phyloP scores from a whole-genome alignment of 140 eudicot species.

The Oenanthe javanica region DNA sequence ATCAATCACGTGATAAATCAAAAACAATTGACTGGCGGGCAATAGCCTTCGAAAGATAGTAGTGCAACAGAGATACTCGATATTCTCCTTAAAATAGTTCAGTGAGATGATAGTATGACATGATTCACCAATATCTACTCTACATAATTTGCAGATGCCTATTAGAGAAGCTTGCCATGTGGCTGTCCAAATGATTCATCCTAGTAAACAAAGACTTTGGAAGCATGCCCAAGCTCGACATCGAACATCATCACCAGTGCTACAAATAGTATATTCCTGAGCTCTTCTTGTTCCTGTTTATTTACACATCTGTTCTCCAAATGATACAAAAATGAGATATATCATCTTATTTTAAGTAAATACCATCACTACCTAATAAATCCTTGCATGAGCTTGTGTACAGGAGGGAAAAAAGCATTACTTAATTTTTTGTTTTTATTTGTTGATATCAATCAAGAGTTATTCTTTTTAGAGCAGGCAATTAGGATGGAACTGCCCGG shows the following conservation, averaged over 20 bases:
- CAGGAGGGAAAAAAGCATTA: not conserved
- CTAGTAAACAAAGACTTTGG: conserved; percentile 86
- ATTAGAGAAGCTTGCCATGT: conserved; percentile 97
- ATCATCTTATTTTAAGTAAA: not conserved
- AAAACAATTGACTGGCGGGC: not conserved
- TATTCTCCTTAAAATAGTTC: not conserved
- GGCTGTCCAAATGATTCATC: conserved; percentile 80
- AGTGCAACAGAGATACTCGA: not conserved
- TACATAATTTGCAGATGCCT: conserved; percentile 61
- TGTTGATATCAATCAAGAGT: not conserved
- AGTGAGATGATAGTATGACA: not conserved
- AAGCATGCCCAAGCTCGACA: conserved; percentile 96
- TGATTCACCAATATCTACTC: not conserved
- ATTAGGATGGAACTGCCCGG: not conserved
- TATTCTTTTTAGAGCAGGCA: not conserved
- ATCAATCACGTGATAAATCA: not conserved
- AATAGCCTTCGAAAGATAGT: not conserved
- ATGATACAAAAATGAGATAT: not conserved
- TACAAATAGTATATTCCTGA: conserved; percentile 68
- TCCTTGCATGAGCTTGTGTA: not conserved
- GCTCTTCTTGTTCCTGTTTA: not conserved
- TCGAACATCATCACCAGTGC: conserved; percentile 73
- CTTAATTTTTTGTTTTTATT: not conserved
- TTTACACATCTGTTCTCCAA: not conserved
- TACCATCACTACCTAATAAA: not conserved